Base-by-base conservation (phyloP, 2,329 filamentous ascomycete species). In the Davidsoniella eucalypti region DNA sequence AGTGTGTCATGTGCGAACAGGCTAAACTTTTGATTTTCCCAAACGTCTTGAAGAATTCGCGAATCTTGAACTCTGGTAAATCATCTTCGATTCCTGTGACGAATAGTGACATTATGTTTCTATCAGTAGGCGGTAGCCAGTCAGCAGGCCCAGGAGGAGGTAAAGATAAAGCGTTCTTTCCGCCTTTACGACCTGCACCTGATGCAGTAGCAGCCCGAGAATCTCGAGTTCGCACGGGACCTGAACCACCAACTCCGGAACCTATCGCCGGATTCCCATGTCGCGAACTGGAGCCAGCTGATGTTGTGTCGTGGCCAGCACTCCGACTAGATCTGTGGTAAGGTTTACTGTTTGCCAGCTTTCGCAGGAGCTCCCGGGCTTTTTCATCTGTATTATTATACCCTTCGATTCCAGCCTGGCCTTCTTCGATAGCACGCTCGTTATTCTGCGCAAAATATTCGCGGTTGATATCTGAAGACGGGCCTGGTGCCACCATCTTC, bases 401-500 rank as follows among this genome's bases (percentile, higher is more conserved):
- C 57, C 85, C 87, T 61, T 96, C 92, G 7, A 86, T 72, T 14
- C 81, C 83, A 5, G 82, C 85, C 55, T 84, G 74, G 2, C 92
- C 92, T 58, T 96, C 88, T 61, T 96, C 88, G 46, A 98, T 87
- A 54, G 93, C 87, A 60, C 82, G 84, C 68, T 96, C 90, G 65
- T 96, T 88, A 62, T 96, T 92, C 63, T 98, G 92, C 12, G 92
- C 92, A 64, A 94, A 98, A 66, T 92, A 98, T 66, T 98, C 88
- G 58, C 92, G 73, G 68, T 98, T 98, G 64, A 98, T 86, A 50
- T 85, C 83, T 63, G 86, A 94, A 55, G 87, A 78, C 0, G 92
- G 92, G 0, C 92, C 92, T 0, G 92, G 88, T 0, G 90, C 88
- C 40, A 96, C 85, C 84, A 98, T 94, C 70, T 96, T 96, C 55